Evolutionary conservation across 2,329 filamentous ascomycete genomes (phyloP).

Genomic region (Diaporthe aspalathi): DNA sequence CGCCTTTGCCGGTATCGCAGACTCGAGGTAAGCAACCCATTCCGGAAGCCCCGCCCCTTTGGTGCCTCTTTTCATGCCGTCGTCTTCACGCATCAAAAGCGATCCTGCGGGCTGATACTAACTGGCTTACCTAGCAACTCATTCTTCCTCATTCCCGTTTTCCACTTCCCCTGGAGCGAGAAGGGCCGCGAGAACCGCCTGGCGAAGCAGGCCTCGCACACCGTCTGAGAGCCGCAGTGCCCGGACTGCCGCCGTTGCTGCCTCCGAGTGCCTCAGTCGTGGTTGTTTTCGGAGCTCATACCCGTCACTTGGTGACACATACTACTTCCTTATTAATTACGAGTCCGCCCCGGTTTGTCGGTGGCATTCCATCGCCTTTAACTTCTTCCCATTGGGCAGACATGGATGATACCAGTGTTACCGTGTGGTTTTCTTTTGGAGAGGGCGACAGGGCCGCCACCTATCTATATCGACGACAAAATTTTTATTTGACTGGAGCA

Average conservation of each 20-base stretch:
- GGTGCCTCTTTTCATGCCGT: too few species aligned
- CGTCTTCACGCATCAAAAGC: neutral
- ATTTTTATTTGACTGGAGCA: neutral
- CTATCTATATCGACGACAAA: neutral
- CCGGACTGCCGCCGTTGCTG: neutral
- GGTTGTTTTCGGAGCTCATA: neutral
- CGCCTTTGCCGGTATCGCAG: constrained; percentile 83
- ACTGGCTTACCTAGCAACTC: constrained; percentile 70
- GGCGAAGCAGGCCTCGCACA: constrained; percentile 60
- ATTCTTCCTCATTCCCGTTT: constrained; percentile 92
- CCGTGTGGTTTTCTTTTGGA: neutral
- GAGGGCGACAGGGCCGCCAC: neutral
- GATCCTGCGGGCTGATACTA: constrained; percentile 29
- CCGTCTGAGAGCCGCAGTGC: constrained; percentile 41
- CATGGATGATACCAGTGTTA: neutral
- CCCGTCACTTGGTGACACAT: constrained; percentile 6
- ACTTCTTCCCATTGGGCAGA: neutral
- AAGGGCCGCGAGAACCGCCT: constrained; percentile 72
- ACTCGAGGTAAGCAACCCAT: constrained; percentile 66
- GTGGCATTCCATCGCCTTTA: neutral
- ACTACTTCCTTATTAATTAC: constrained; percentile 12
- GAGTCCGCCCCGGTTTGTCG: neutral
- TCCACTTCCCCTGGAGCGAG: constrained; percentile 95
- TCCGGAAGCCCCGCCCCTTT: too few species aligned
- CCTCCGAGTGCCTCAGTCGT: neutral